Percentiles rank a stretch among this genome's conserved stretches.
Evolutionary conservation across 352 stramenopile genomes (phyloP).

Genomic region (Globisporangium canariense): DNA sequence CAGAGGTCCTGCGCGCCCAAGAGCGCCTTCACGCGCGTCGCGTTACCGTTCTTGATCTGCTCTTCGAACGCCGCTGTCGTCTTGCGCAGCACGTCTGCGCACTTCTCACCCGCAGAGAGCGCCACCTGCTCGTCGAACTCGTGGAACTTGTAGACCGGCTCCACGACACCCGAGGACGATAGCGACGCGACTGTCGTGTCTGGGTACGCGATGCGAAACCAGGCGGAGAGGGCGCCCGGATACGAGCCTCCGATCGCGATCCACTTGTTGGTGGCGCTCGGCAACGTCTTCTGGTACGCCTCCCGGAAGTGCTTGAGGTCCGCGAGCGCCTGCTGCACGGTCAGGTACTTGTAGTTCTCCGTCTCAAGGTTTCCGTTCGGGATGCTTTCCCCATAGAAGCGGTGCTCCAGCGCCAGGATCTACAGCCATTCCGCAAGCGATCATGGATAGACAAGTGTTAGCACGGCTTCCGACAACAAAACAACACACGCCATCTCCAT

Average conservation of each 20-base stretch:
- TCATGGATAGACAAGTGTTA: neutral
- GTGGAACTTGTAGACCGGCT: slow-evolving; percentile 77
- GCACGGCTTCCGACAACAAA: neutral
- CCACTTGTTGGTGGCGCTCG: slow-evolving; percentile 42
- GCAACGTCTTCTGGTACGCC: slow-evolving; percentile 45
- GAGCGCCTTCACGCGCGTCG: slow-evolving; percentile 53
- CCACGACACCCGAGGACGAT: slow-evolving; percentile 76
- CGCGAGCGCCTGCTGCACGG: slow-evolving; percentile 80
- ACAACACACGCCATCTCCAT: neutral
- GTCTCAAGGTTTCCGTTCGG: slow-evolving; percentile 75
- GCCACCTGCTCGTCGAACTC: slow-evolving; percentile 83
- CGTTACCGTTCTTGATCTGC: slow-evolving; percentile 46
- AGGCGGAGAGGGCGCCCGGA: slow-evolving; percentile 72
- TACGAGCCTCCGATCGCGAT: slow-evolving; percentile 84
- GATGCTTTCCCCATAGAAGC: slow-evolving; percentile 85
- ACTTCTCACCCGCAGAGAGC: slow-evolving; percentile 47
- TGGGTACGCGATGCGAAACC: slow-evolving; percentile 81
- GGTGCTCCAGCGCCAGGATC: slow-evolving; percentile 83
- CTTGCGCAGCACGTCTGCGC: slow-evolving; percentile 54
- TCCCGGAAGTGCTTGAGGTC: slow-evolving; percentile 86
- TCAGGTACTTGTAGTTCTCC: slow-evolving; percentile 71
- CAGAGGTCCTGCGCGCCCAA: slow-evolving; percentile 56
- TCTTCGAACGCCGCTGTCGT: slow-evolving; percentile 69
- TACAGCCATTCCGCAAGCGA: slow-evolving; percentile 14
- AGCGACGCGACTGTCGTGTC: slow-evolving; percentile 70